phyloP scores from a whole-genome alignment of 495 filamentous ascomycete genomes.

The Beverwykella pulmonaria region DNA sequence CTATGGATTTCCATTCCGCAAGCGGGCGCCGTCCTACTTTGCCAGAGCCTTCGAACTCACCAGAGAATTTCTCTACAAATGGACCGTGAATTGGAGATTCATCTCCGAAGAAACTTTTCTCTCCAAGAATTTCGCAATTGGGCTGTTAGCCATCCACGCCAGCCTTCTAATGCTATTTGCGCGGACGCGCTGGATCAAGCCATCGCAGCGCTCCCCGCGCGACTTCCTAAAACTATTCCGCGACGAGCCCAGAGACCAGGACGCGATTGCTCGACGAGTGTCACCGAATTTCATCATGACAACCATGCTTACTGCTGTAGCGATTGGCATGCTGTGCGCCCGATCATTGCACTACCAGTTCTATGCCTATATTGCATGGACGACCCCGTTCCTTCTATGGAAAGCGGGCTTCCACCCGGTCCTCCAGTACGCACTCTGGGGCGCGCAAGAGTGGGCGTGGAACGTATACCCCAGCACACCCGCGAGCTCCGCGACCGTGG shows the following conservation, averaged over 20 bases:
- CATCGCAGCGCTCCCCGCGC: constrained; percentile 50
- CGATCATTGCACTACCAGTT: constrained; percentile 96
- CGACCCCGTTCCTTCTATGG: constrained; percentile 90
- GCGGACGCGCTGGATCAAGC: constrained; percentile 58
- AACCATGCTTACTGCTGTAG: constrained; percentile 74
- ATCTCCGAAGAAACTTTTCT: constrained; percentile 80
- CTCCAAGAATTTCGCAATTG: constrained; percentile 69
- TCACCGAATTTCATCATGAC: constrained; percentile 77
- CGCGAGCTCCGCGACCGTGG: constrained; percentile 74
- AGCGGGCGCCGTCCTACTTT: constrained; percentile 71
- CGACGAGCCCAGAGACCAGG: constrained; percentile 59
- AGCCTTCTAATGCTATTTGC: constrained; percentile 65
- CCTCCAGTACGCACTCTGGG: constrained; percentile 74
- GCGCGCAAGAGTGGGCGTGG: constrained; percentile 92
- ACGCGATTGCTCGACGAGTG: constrained; percentile 58
- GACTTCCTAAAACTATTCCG: constrained; percentile 54
- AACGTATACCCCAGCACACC: constrained; percentile 92
- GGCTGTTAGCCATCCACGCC: constrained; percentile 70
- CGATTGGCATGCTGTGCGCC: constrained; percentile 86
- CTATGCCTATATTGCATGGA: constrained; percentile 90
- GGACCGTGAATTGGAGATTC: constrained; percentile 99
- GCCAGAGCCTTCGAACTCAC: constrained; percentile 85
- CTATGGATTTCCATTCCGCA: constrained; percentile 76
- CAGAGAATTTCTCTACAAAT: constrained; percentile 88
- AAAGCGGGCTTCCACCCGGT: constrained; percentile 72